Evolutionary conservation across 768 basidiomycete genomes (phyloP).

Genomic region (Strobilomyces dryophilus): DNA sequence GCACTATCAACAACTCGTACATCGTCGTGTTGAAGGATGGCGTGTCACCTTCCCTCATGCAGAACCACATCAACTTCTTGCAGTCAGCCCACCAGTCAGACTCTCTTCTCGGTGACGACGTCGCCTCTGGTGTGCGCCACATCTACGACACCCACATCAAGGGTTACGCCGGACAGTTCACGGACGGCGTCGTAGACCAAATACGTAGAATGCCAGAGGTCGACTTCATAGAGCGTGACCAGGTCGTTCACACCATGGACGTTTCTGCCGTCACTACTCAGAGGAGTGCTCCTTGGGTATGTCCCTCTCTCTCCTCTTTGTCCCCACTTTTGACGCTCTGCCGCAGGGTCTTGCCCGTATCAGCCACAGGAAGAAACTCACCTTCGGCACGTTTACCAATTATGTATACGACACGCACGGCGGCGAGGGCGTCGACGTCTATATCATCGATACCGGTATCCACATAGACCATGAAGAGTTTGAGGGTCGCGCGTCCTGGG

Average conservation of each 20-base stretch:
- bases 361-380: slow-evolving; percentile 76
- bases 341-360: slow-evolving; percentile 89
- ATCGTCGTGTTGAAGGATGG: slow-evolving; percentile 85
- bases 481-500: slow-evolving; percentile 88
- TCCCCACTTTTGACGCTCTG: slow-evolving; percentile 10
- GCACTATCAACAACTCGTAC: slow-evolving; percentile 86
- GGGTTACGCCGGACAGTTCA: slow-evolving; percentile 83
- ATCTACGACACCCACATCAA: slow-evolving; percentile 71
- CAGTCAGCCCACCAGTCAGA: slow-evolving; percentile 54
- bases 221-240: slow-evolving; percentile 89
- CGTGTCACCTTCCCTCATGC: slow-evolving; percentile 49
- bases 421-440: slow-evolving; percentile 94
- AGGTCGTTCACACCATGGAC: slow-evolving; percentile 72
- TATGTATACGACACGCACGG: slow-evolving; percentile 69
- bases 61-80: slow-evolving; percentile 79
- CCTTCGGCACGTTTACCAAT: slow-evolving; percentile 76
- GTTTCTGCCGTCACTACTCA: slow-evolving; percentile 36
- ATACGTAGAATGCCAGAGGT: slow-evolving; percentile 87
- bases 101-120: slow-evolving; percentile 43
- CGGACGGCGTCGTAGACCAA: slow-evolving; percentile 60
- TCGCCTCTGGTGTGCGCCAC: slow-evolving; percentile 57
- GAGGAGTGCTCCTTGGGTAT: slow-evolving; percentile 82
- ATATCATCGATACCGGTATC: slow-evolving; percentile 87
- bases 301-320: slow-evolving; percentile 12
- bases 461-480: slow-evolving; percentile 83